Evolutionary conservation across 345 rosid genomes (phyloP), one percentile per base, ranked within the genome.

Genomic region (Bruguiera parviflora): DNA sequence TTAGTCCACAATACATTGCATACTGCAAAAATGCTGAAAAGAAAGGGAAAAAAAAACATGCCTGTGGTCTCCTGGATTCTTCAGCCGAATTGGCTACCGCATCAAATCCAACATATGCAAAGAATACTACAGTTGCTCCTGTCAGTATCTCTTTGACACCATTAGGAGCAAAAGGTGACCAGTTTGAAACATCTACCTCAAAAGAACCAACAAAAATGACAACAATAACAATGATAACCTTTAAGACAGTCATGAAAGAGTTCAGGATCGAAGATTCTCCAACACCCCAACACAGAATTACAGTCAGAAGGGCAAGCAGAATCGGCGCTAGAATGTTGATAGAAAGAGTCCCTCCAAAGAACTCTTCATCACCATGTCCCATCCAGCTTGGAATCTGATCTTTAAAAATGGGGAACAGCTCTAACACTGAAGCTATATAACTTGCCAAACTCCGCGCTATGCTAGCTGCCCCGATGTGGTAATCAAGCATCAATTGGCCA

Each of bases 41-140:
- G 47, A 52, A 52, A 33, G n/a, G n/a, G n/a, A 68, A 39, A 57
- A 19, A 52, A 61, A 53, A 61, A 66, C 73, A 68, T 67, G 87
- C 96, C 96, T 92, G 98, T 73, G 96, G 98, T 69, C 71, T 85
- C 84, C 85, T 90, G 11, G 98, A 84, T 75, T 96, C 95, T 89
- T 96, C 98, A 64, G 96, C 98, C 49, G 97, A 85, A 84, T 96
- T 90, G 73, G 99, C 96, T 73, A 92, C 97, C 4, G 94, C 98
- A 80, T 96, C 99, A 84, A 92, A 96, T 63, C 99, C 99, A 79
- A 92, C 95, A 70, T 95, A 95, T 28, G 99, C 91, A 75, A 96
- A 96, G 87, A 96, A 92, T 9, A 89, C 98, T 15, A 90, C 95
- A 63, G 95, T 90, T 74, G 98, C 93, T 65, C 98, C 98, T 31